Evolutionary conservation across 2,329 filamentous ascomycete species (phyloP).

Genomic region (Xylariaceae sp.): DNA sequence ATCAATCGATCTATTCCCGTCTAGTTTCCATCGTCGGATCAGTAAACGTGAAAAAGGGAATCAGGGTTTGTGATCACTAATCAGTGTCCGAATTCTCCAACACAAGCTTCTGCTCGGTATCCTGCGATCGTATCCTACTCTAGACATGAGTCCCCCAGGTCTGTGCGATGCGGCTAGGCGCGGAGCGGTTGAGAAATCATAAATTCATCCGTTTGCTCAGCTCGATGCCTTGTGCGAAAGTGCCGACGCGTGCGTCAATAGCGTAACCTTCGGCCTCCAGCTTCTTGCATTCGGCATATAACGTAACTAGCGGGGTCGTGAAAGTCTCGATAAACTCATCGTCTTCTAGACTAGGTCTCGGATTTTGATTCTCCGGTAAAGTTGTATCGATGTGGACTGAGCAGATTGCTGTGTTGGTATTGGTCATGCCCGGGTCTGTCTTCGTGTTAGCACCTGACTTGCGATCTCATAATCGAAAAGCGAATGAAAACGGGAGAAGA

Average conservation of each 20-base stretch:
- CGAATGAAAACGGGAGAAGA: not conserved
- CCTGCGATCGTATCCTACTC: no score
- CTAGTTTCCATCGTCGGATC: not conserved
- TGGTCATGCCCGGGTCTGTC: conserved; percentile 28
- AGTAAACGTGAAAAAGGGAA: conserved; percentile 7
- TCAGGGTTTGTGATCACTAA: conserved; percentile 6
- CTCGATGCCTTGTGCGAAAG: conserved; percentile 79
- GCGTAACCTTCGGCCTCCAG: conserved; percentile 76
- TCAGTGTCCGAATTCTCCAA: no score
- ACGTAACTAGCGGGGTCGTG: conserved; percentile 65
- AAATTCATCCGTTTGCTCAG: conserved; percentile 64
- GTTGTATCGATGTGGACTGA: conserved; percentile 76
- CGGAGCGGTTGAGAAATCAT: conserved; percentile 22
- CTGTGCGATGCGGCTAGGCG: no score
- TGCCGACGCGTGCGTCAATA: conserved; percentile 80
- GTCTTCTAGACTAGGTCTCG: conserved; percentile 74
- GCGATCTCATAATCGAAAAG: not conserved
- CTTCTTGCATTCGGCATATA: conserved; percentile 71
- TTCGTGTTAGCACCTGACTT: not conserved
- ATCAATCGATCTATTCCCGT: conserved; percentile 18
- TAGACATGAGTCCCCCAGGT: no score
- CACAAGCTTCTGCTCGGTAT: no score
- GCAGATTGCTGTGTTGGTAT: conserved; percentile 68
- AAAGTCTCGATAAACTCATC: conserved; percentile 86
- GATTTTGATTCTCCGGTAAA: conserved; percentile 71